Percentiles rank a stretch among this genome's conserved stretches.
Conservation (phyloP, 2,329 filamentous ascomycete species). For the Zasmidium angulare region DNA sequence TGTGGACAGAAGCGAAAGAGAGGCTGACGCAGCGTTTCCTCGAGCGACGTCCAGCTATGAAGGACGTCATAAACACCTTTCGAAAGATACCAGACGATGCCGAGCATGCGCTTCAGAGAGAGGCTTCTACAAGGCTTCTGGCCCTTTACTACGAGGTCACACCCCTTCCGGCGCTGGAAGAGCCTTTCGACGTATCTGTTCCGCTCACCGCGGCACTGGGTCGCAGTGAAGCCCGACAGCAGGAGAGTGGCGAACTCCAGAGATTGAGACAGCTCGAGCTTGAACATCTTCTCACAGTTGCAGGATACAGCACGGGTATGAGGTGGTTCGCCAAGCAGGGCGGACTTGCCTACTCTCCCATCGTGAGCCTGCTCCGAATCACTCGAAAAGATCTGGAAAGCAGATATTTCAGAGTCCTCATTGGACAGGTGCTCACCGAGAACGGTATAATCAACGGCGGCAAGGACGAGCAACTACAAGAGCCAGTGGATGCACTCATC, state of each 20-base stretch:
- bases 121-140: slow-evolving; percentile 75
- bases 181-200: slow-evolving; percentile 84
- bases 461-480: slow-evolving; percentile 29
- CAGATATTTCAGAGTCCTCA: slow-evolving; percentile 39
- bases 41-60: slow-evolving; percentile 75
- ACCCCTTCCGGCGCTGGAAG: slow-evolving; percentile 74
- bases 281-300: slow-evolving; percentile 77
- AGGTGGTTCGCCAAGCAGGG: slow-evolving; percentile 81
- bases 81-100: slow-evolving; percentile 67
- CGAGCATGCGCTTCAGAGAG: slow-evolving; percentile 64
- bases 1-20: slow-evolving; percentile 70
- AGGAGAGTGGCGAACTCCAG: slow-evolving; percentile 43
- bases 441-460: slow-evolving; percentile 62
- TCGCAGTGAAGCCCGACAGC: slow-evolving; percentile 29
- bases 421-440: slow-evolving; percentile 57
- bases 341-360: slow-evolving; percentile 65
- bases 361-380: slow-evolving; percentile 67
- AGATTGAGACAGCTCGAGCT: slow-evolving; percentile 60
- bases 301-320: slow-evolving; percentile 77
- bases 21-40: slow-evolving; percentile 73
- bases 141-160: slow-evolving; percentile 81
- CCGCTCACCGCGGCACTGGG: slow-evolving; percentile 69
- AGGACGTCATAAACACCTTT: slow-evolving; percentile 74
- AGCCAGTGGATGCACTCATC: slow-evolving; percentile 46
- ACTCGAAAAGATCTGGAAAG: slow-evolving; percentile 41